Conservation (phyloP, 2,329 filamentous ascomycete genomes). For the Penicillium brasilianum region DNA sequence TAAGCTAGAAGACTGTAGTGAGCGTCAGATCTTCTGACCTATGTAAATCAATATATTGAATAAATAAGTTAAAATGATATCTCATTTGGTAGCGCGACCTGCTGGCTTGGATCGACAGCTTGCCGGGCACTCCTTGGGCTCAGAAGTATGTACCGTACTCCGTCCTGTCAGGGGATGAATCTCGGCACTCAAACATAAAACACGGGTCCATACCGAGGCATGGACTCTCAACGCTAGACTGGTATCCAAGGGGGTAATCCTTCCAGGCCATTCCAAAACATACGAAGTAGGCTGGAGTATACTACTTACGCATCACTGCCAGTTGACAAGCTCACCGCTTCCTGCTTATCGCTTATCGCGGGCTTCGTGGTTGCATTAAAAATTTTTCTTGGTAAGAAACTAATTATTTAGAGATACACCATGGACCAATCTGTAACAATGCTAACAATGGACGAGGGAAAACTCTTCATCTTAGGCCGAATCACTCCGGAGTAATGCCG, state of each 20-base stretch:
- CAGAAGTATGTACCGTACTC: not conserved
- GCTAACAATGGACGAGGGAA: not conserved
- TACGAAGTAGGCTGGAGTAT: no score
- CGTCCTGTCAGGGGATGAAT: slow-evolving; percentile 8
- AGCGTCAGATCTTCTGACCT: not conserved
- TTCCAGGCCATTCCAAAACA: not conserved
- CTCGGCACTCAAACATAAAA: not conserved
- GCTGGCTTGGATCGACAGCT: slow-evolving; percentile 7
- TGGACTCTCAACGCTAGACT: not conserved
- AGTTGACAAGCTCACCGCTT: slow-evolving; percentile 11
- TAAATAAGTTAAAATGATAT: no score
- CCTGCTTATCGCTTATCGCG: slow-evolving; percentile 28
- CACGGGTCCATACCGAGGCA: not conserved
- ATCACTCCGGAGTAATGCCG: not conserved
- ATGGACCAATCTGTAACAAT: no score
- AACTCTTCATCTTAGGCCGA: not conserved
- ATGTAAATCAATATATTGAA: no score
- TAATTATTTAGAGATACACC: no score
- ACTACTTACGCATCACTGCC: slow-evolving; percentile 7
- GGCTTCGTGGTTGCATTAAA: slow-evolving; percentile 7
- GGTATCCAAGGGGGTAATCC: slow-evolving; percentile 8
- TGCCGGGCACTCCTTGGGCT: not conserved
- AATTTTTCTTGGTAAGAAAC: slow-evolving; percentile 10
- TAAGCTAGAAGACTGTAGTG: not conserved
- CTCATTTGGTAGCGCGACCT: not conserved